Evolutionary conservation across 305 asterid genomes (phyloP).

Genomic region (Fraxinus sp.): DNA sequence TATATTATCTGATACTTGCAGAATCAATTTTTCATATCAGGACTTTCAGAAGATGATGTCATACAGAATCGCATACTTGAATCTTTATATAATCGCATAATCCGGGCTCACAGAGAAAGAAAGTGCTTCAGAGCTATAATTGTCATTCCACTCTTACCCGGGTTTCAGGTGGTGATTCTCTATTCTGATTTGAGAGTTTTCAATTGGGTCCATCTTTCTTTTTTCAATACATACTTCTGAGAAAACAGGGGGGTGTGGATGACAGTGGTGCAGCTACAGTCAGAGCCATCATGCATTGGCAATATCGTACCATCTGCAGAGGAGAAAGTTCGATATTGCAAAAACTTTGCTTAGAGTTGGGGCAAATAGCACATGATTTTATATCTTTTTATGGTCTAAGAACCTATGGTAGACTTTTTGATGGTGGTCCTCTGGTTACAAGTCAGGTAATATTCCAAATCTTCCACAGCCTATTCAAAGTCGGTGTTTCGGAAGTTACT

Average conservation of each 20-base stretch:
- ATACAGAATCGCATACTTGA: slow-evolving; percentile 87
- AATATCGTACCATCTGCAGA: slow-evolving; percentile 83
- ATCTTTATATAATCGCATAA: slow-evolving; percentile 80
- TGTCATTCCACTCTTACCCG: slow-evolving; percentile 92
- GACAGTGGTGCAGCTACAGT: slow-evolving; percentile 96
- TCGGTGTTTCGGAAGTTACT: neutral
- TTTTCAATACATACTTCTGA: slow-evolving; percentile 15
- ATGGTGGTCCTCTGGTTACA: slow-evolving; percentile 66
- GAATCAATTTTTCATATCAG: slow-evolving; percentile 95
- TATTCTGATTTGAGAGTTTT: slow-evolving; percentile 20
- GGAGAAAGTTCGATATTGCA: slow-evolving; percentile 75
- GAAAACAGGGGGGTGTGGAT: slow-evolving; percentile 86
- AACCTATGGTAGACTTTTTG: slow-evolving; percentile 68
- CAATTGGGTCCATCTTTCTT: neutral
- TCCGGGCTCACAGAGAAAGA: slow-evolving; percentile 62
- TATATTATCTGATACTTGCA: slow-evolving; percentile 39
- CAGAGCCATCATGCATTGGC: slow-evolving; percentile 98
- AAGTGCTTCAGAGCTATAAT: slow-evolving; percentile 77
- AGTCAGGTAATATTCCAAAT: slow-evolving; percentile 61
- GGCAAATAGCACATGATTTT: slow-evolving; percentile 59
- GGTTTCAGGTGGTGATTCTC: slow-evolving; percentile 67
- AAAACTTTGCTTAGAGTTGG: slow-evolving; percentile 67
- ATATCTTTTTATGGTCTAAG: slow-evolving; percentile 90
- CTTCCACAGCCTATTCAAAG: neutral
- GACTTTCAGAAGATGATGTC: slow-evolving; percentile 79